Evolutionary conservation across 768 basidiomycete species (phyloP).

Genomic region (Xanthoconium purpureum): DNA sequence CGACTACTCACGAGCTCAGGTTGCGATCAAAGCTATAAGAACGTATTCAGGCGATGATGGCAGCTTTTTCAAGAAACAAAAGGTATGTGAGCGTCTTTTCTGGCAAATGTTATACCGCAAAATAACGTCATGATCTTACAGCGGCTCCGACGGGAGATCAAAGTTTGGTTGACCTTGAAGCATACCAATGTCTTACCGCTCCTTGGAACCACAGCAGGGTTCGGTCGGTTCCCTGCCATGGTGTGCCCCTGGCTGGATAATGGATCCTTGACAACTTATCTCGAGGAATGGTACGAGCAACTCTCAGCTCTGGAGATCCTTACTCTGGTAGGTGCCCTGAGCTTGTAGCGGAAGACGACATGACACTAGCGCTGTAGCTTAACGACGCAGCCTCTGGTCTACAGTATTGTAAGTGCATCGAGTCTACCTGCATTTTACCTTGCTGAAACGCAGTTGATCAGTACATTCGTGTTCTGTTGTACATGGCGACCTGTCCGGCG

Average conservation of each 20-base stretch:
- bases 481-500: slow-evolving; percentile 24
- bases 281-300: slow-evolving; percentile 9
- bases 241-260: slow-evolving; percentile 30
- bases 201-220: slow-evolving; percentile 18
- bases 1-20: background rate
- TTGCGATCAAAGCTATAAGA: slow-evolving; percentile 18
- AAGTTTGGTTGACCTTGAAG: slow-evolving; percentile 23
- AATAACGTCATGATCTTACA: background rate
- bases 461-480: slow-evolving; percentile 17
- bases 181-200: slow-evolving; percentile 25
- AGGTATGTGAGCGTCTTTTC: background rate
- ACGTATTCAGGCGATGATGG: slow-evolving; percentile 11
- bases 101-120: background rate
- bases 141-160: slow-evolving; percentile 30
- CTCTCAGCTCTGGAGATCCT: slow-evolving; percentile 8
- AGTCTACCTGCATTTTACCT: background rate
- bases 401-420: slow-evolving; percentile 13
- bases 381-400: slow-evolving; percentile 19
- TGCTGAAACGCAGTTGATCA: background rate
- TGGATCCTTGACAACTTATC: slow-evolving; percentile 19
- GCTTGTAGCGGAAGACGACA: background rate
- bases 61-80: slow-evolving; percentile 11
- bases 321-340: background rate
- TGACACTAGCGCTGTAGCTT: slow-evolving; percentile 8
- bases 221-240: slow-evolving; percentile 29